phyloP scores from a whole-genome alignment of 2,329 filamentous ascomycete species.

The Beauveria sp. region DNA sequence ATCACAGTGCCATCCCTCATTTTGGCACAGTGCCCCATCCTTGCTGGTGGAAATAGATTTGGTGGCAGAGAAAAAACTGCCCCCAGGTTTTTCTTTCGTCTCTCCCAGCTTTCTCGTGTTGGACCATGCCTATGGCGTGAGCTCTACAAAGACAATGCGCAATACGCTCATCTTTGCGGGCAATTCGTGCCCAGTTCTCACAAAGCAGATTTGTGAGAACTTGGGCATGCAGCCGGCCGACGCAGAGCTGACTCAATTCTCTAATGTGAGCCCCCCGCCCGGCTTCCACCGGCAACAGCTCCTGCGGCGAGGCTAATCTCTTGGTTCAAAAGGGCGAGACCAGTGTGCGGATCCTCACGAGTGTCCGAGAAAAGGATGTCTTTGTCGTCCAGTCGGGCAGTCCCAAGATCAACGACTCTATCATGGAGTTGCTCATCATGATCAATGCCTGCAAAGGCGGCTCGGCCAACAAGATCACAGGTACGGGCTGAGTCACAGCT shows the following conservation, averaged over 20 bases:
- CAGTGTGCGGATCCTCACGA: slow-evolving; percentile 60
- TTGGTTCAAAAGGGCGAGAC: slow-evolving; percentile 52
- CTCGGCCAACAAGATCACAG: slow-evolving; percentile 92
- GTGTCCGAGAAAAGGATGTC: slow-evolving; percentile 94
- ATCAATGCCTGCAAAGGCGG: slow-evolving; percentile 97
- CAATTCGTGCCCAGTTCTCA: slow-evolving; percentile 58
- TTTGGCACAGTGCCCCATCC: slow-evolving; percentile 1
- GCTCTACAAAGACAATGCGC: slow-evolving; percentile 45
- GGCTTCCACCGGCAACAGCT: slow-evolving; percentile 3
- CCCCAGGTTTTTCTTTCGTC: slow-evolving; percentile 15
- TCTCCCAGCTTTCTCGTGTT: slow-evolving; percentile 17
- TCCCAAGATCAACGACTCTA: slow-evolving; percentile 92
- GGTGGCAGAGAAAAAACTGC: slow-evolving; percentile 4
- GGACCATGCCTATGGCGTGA: slow-evolving; percentile 18
- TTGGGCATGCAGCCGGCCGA: slow-evolving; percentile 57
- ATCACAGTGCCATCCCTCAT: not conserved
- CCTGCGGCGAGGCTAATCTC: slow-evolving; percentile 13
- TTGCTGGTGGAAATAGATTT: not conserved
- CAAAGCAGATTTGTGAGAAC: slow-evolving; percentile 59
- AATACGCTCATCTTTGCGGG: slow-evolving; percentile 62
- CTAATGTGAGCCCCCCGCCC: slow-evolving; percentile 48
- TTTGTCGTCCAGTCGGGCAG: slow-evolving; percentile 98
- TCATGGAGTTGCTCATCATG: slow-evolving; percentile 99
- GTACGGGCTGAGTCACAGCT: slow-evolving; percentile 35
- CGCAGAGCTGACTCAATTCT: slow-evolving; percentile 62